A percentile compares a stretch with the other conserved stretches of the same genome.
phyloP scores from a whole-genome alignment of 257 asterid genomes.

The Plectranthus barbatus region DNA sequence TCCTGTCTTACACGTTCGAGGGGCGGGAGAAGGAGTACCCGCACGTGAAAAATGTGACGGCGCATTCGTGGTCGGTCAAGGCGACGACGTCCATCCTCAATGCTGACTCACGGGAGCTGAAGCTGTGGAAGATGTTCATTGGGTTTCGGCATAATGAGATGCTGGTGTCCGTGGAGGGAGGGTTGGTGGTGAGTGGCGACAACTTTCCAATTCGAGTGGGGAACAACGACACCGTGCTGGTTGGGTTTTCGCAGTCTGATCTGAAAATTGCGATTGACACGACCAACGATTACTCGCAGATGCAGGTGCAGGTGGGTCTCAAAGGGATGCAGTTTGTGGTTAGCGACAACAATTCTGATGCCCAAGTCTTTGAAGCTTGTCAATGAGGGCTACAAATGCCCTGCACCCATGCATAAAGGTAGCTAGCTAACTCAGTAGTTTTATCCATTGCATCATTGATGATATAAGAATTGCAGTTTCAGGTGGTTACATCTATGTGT shows the following conservation, averaged over 20 bases:
- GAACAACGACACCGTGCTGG: conserved; percentile 60
- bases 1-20: conserved; percentile 42
- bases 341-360: conserved; percentile 43
- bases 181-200: conserved; percentile 42
- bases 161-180: conserved; percentile 73
- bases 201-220: conserved; percentile 48
- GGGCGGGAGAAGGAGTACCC: conserved; percentile 80
- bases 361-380: conserved; percentile 57
- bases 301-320: conserved; percentile 45
- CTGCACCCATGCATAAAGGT: conserved; percentile 36
- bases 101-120: too few relatives aligned
- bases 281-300: conserved; percentile 59
- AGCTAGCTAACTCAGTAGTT: too few relatives aligned
- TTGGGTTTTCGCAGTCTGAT: conserved; percentile 66
- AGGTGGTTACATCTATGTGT: conserved; percentile 53
- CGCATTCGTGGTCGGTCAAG: too few relatives aligned
- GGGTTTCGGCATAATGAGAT: conserved; percentile 67
- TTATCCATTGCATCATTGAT: too few relatives aligned
- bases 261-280: conserved; percentile 93
- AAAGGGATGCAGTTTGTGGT: conserved; percentile 77
- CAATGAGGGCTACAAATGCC: conserved; percentile 74
- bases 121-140: conserved; percentile 54
- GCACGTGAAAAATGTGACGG: conserved; percentile 57
- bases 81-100: too few relatives aligned
- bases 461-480: too few relatives aligned